These are phyloP conservation scores for Cutaneotrichosporon daszewskae DNA, from an alignment of 1,284 basidiomycete genomes.

Conservation along the genomic window DNA sequence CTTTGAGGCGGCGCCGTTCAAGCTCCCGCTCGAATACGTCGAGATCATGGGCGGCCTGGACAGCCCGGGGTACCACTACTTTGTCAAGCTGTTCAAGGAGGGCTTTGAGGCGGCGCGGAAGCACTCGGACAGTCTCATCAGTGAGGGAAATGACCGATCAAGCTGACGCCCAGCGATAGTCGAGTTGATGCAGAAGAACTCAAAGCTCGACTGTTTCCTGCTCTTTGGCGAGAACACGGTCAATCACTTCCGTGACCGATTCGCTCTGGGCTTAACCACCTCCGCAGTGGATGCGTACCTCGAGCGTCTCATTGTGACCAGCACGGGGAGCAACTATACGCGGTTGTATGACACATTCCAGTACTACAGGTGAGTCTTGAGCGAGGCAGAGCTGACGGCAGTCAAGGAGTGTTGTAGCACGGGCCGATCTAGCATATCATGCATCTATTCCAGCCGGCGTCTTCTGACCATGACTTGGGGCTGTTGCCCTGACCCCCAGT, in stretches of 20 bases:
- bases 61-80: slow-evolving; percentile 72
- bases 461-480: neutral
- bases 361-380: slow-evolving; percentile 30
- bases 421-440: slow-evolving; percentile 6
- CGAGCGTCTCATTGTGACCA: slow-evolving; percentile 77
- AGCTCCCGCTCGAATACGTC: slow-evolving; percentile 87
- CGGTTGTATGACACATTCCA: slow-evolving; percentile 76
- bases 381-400: too few species aligned
- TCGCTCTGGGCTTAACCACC: slow-evolving; percentile 85
- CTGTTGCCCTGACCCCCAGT: neutral
- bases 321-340: slow-evolving; percentile 87
- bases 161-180: slow-evolving; percentile 57
- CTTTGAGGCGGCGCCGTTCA: slow-evolving; percentile 98
- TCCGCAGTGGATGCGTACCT: slow-evolving; percentile 82
- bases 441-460: neutral
- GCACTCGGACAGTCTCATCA: slow-evolving; percentile 94
- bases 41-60: slow-evolving; percentile 90
- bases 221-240: slow-evolving; percentile 88
- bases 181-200: slow-evolving; percentile 96
- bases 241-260: slow-evolving; percentile 78
- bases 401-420: slow-evolving; percentile 7
- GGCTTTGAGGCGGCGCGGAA: slow-evolving; percentile 92
- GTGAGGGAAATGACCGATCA: slow-evolving; percentile 31
- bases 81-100: slow-evolving; percentile 79
- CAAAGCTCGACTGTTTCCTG: slow-evolving; percentile 84